Evolutionary conservation across 352 stramenopile genomes (phyloP), one percentile per base, ranked within the genome.

Genomic region (Peronosclerospora sorghi): DNA sequence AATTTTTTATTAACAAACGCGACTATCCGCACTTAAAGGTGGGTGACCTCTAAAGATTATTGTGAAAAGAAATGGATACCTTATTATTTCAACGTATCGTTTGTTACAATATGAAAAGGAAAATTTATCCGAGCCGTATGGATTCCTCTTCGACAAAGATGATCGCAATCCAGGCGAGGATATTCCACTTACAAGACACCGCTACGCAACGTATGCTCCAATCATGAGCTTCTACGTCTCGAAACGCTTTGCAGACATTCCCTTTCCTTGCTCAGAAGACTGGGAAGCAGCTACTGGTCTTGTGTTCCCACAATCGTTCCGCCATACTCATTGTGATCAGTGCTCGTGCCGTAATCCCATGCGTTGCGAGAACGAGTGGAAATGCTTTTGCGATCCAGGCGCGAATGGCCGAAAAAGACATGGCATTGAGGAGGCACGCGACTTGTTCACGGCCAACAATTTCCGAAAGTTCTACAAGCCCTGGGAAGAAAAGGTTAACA

Each of bases 1-100:
- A 99, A 63, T 99, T 99, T 52, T 98, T 99, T 72, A 94, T 99
- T 55, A 99, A 99, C 76, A 99, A 98, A 65, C 79, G 96, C 35
- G 94, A 98, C 65, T 98, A 98, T 65, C 96, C 96, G 21, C 95
- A 98, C 51, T 69, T 99, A 18, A 99, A 99, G 74, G 79, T 91
- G 30, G 0, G 5, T 6, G 9, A 4, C 30, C 18, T n/a, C 7
- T 50, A 29, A 27, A n/a, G 20, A 13, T 32, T n/a, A 14, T 23
- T 38, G 0, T 23, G 28, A 18, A 10, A 29, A 21, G 9, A 26
- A 1, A 24, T 48, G 6, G 17, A 1, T n/a, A 1, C 13, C 10
- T 28, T 28, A 41, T 28, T 42, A 48, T 50, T 18, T 5, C 8
- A 13, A 19, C 15, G 13, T 15, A 19, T n/a, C 5, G 17, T 35